Percentiles rank a stretch among this genome's conserved stretches.
Conservation (phyloP, 1,284 basidiomycete genomes). For the Cryptococcus sp. region DNA sequence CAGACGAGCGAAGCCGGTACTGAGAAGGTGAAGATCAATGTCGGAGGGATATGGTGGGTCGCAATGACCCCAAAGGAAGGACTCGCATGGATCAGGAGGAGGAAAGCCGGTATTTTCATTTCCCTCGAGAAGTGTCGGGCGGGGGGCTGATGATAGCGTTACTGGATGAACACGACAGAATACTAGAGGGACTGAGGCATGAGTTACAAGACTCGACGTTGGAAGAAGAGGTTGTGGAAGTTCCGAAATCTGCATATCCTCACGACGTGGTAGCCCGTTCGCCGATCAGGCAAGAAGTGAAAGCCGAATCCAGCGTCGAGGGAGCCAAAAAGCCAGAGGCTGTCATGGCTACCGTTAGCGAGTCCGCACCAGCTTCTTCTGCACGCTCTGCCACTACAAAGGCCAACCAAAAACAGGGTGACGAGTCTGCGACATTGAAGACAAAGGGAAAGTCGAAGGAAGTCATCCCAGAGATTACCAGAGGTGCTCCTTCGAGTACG, state of each 20-base stretch:
- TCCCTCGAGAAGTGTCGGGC: not conserved
- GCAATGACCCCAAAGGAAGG: constrained; percentile 42
- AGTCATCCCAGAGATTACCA: no score
- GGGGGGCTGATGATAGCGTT: constrained; percentile 6
- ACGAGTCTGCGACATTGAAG: no score
- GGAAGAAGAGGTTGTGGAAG: no score
- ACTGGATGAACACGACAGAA: constrained; percentile 21
- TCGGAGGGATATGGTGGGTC: constrained; percentile 36
- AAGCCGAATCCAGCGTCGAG: no score
- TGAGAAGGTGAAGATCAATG: constrained; percentile 32
- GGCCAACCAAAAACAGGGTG: no score
- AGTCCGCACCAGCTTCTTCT: not conserved
- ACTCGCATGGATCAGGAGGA: constrained; percentile 24
- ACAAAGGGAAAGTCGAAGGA: no score
- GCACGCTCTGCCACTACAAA: not conserved
- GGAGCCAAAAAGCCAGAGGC: not conserved
- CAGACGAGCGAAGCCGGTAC: constrained; percentile 22
- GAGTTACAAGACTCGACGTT: not conserved
- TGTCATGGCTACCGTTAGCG: not conserved
- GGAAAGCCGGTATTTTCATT: constrained; percentile 26
- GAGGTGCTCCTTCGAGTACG: no score
- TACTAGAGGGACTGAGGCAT: constrained; percentile 12
- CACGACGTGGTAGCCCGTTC: no score
- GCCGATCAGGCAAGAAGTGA: no score
- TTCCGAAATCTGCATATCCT: no score